Evolutionary conservation across 495 filamentous ascomycete genomes (phyloP).

Genomic region (Penicillium robsamsonii): DNA sequence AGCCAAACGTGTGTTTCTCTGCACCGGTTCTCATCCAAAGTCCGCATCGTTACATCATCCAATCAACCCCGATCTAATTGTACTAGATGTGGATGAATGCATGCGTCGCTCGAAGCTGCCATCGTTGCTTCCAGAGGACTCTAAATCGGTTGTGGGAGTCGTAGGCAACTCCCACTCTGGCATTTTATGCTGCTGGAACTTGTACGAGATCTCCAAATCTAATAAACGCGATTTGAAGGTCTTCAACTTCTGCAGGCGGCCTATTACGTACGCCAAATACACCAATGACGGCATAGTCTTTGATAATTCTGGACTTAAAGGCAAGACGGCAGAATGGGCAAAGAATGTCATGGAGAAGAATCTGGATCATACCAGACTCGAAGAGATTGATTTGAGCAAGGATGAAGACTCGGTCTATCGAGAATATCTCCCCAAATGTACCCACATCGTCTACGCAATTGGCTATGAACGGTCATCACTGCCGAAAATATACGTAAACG

Average conservation of each 20-base stretch:
- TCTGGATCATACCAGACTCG: not conserved
- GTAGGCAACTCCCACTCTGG: not conserved
- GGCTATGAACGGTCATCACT: not conserved
- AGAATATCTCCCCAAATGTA: not conserved
- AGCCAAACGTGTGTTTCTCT: not conserved
- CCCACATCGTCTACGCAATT: not conserved
- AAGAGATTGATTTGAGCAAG: not conserved
- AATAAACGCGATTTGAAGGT: not conserved
- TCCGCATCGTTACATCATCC: not conserved
- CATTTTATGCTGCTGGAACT: not conserved
- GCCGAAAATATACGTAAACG: not conserved
- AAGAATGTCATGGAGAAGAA: not conserved
- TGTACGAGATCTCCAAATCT: not conserved
- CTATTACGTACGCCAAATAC: not conserved
- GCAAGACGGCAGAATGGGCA: not conserved
- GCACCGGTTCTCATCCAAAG: not conserved
- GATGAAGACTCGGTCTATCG: not conserved
- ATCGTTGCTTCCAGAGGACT: not conserved
- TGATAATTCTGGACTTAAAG: not conserved
- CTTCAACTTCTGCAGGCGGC: not conserved
- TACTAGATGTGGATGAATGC: not conserved
- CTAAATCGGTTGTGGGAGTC: not conserved
- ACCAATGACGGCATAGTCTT: not conserved
- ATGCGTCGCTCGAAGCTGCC: not conserved
- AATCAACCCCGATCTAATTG: not conserved